Evolutionary conservation across 1,284 basidiomycete species (phyloP), one percentile per base, ranked within the genome.

Genomic region (Meripilus lineatus): DNA sequence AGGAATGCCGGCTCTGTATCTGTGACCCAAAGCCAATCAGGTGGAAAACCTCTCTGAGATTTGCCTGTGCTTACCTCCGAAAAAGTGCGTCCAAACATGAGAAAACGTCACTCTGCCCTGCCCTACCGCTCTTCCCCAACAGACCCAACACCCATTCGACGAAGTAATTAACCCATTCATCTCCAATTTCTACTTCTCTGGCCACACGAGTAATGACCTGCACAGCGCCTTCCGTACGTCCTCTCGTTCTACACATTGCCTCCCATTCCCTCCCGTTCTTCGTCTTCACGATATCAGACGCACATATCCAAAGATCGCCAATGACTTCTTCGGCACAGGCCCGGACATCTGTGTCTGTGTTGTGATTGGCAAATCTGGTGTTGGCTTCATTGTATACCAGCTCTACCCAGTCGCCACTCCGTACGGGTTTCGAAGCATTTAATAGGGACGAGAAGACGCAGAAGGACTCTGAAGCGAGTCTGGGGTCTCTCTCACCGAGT

Each of bases 261-360:
- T 86, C 83, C 87, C 88, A 90, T 53, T 90, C 88, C 50, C 75
- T 80, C 39, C 75, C 71, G 38, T 75, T 74, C 59, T 83, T 84
- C 2, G 63, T 59, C 53, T 62, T 73, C 34, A 83, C 69, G 14
- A 81, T 68, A 41, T 93, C 90, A 1, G 88, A 86, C 8, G 92
- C 90, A 51, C 83, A 84, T 28, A 92, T 77, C 75, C 97, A 88
- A 4, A 98, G 67, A 56, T 91, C 86, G 1, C 88, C 92, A 28
- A 97, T 76, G 34, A 81, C 83, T 25, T 85, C 80, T 56, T 98
- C 85, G 0, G 92, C 92, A 50, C 79, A 81, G 26, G 80, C 76
- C 32, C 91, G 81, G 25, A 99, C 91, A 52, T 97, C 93, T 10
- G 90, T 84, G 61, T 98, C 95, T 3, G 93, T 92, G 50, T 92